A percentile compares a stretch with the other conserved stretches of the same genome.
These are phyloP conservation scores for Suillus occidentalis DNA, from an alignment of 768 basidiomycete genomes.

Conservation along the genomic window DNA sequence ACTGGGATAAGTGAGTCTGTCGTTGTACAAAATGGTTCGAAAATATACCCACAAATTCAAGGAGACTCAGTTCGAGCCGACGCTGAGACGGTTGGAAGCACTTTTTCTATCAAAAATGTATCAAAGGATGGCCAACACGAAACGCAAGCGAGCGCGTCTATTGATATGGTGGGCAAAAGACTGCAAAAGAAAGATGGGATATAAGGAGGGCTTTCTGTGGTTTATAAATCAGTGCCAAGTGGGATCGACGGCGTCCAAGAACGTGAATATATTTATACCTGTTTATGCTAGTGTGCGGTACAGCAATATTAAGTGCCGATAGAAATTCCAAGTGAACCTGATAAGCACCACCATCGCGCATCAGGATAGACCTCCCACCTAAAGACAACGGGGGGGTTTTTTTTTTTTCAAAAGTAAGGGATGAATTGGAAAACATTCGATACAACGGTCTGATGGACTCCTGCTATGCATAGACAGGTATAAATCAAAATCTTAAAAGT, in stretches of 20 bases:
- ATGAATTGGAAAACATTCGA: not conserved
- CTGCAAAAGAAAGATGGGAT: not conserved
- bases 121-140: not conserved
- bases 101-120: not conserved
- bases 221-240: not conserved
- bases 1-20: not conserved
- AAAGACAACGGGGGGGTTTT: no score
- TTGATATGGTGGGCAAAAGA: not conserved
- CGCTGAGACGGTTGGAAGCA: not conserved
- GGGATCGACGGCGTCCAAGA: not conserved
- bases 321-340: not conserved
- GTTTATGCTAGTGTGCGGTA: not conserved
- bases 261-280: not conserved
- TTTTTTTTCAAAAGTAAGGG: not conserved
- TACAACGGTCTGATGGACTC: not conserved
- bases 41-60: not conserved
- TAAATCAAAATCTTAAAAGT: not conserved
- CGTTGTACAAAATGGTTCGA: not conserved
- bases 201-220: not conserved
- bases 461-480: not conserved
- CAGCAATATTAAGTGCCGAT: no score
- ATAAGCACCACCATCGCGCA: not conserved
- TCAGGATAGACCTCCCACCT: not conserved
- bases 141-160: not conserved
- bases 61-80: conserved; percentile 6